phyloP scores from a whole-genome alignment of 2,329 filamentous ascomycete species.

The Hypoxylon sp. region DNA sequence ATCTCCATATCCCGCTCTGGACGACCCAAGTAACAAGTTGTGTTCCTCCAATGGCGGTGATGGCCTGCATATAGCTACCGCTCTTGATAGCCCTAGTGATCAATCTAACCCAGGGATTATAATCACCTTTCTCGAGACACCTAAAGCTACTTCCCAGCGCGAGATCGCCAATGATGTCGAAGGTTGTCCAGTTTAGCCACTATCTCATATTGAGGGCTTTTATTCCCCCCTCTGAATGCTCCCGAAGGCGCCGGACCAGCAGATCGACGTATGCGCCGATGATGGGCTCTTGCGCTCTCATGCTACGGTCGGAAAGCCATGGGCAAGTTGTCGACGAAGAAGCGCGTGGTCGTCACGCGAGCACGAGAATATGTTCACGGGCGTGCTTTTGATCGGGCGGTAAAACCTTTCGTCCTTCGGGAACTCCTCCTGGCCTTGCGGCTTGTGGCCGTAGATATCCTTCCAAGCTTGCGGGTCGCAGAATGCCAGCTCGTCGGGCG shows the following conservation, averaged over 20 bases:
- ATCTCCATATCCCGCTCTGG: slow-evolving; percentile 28
- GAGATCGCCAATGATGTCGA: slow-evolving; percentile 51
- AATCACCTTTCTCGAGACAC: background rate
- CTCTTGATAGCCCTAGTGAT: slow-evolving; percentile 6
- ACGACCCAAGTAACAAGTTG: slow-evolving; percentile 24
- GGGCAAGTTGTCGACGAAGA: background rate
- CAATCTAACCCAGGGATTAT: slow-evolving; percentile 7
- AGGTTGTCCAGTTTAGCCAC: slow-evolving; percentile 50
- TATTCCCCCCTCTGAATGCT: slow-evolving; percentile 32
- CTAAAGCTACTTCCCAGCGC: slow-evolving; percentile 23
- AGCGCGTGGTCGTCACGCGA: slow-evolving; percentile 1
- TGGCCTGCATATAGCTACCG: background rate
- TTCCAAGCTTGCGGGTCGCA: slow-evolving; percentile 48
- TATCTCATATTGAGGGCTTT: slow-evolving; percentile 46
- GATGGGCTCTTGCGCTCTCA: slow-evolving; percentile 47
- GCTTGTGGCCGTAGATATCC: slow-evolving; percentile 55
- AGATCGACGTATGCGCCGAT: slow-evolving; percentile 46
- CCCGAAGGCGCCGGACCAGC: slow-evolving; percentile 38
- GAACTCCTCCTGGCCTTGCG: slow-evolving; percentile 46
- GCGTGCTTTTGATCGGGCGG: background rate
- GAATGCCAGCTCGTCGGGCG: slow-evolving; percentile 27
- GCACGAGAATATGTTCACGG: background rate
- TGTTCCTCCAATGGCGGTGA: slow-evolving; percentile 42
- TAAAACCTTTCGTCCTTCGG: slow-evolving; percentile 12
- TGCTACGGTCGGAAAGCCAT: slow-evolving; percentile 29